Evolutionary conservation across 352 stramenopile genomes (phyloP), one percentile per base, ranked within the genome.

Genomic region (Blastocystis sp.): DNA sequence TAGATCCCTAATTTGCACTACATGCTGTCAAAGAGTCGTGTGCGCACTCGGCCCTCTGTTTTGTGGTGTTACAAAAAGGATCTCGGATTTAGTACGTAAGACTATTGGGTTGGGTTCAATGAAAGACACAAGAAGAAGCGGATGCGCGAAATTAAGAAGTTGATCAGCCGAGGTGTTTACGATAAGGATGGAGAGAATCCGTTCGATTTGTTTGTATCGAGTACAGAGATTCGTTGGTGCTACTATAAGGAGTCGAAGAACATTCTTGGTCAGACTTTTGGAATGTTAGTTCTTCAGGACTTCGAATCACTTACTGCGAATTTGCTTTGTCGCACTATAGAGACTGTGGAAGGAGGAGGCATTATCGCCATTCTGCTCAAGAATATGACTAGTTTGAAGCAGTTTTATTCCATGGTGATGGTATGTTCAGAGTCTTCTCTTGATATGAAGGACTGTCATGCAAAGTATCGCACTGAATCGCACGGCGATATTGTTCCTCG

Each of bases 61-160:
- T 92, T 99, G 7, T 99, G 97, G 97, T 99, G 97, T 92, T 99
- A 99, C 94, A 99, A 99, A 91, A 99, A 99, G 90, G 96, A 99
- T 92, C 93, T 99, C 65, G 97, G 97, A 39, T 99, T 99, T 91
- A 98, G 95, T 16, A 98, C 96, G 76, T 96, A 98, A 91, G 54
- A 18, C 87, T 90, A 37, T 6, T 69, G 18, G 37, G 7, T n/a
- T 50, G n/a, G 5, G 30, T 53, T 11, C 8, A 43, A 16, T 34
- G 34, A 24, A 37, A 91, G 85, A 11, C 91, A 92, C 89, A 95
- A 95, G 89, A 94, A 97, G 91, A 96, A 96, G 91, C 93, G 94
- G 91, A 96, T 97, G 93, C 93, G 94, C 66, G 93, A 98, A 91
- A 97, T 98, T 79, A 98, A 98, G 92, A 96, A 97, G 91, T 92